Conservation (phyloP, 208 protist species). For the Crithidia mellificae region DNA sequence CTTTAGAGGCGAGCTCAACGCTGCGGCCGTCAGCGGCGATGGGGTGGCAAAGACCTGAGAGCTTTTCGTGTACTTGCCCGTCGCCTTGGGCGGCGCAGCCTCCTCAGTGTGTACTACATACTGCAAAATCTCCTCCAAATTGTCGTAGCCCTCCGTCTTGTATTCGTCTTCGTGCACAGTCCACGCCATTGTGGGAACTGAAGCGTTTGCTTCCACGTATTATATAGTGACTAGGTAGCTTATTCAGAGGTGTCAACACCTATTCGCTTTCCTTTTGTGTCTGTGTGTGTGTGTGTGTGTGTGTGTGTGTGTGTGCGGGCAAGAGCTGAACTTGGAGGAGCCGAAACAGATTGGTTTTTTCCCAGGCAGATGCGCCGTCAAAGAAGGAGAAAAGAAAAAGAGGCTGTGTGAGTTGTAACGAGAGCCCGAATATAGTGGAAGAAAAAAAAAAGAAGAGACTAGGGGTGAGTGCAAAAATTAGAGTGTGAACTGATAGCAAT, state of each 20-base stretch:
- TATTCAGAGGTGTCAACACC: no score
- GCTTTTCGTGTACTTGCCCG: constrained; percentile 77
- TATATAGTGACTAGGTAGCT: not conserved
- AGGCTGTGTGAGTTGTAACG: no score
- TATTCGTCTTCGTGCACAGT: constrained; percentile 89
- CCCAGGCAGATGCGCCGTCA: no score
- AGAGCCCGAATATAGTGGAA: not conserved
- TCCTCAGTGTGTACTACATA: constrained; percentile 48
- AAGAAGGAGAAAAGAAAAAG: no score
- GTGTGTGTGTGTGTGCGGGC: no score
- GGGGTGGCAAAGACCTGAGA: constrained; percentile 72
- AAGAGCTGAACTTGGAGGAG: not conserved
- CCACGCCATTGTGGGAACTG: constrained; percentile 53
- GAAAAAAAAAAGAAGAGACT: not conserved
- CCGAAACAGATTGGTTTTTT: no score
- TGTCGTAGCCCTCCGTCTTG: constrained; percentile 45
- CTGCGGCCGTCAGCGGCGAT: constrained; percentile 45
- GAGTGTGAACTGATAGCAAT: no score
- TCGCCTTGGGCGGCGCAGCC: constrained; percentile 16
- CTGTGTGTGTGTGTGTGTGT: no score
- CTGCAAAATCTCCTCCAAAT: constrained; percentile 54
- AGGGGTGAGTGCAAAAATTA: no score
- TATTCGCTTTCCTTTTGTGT: no score
- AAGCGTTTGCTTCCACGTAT: not conserved
- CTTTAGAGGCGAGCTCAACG: constrained; percentile 42